Conservation (phyloP, 2,329 filamentous ascomycete genomes). For the Cladophialophora chaetospira region DNA sequence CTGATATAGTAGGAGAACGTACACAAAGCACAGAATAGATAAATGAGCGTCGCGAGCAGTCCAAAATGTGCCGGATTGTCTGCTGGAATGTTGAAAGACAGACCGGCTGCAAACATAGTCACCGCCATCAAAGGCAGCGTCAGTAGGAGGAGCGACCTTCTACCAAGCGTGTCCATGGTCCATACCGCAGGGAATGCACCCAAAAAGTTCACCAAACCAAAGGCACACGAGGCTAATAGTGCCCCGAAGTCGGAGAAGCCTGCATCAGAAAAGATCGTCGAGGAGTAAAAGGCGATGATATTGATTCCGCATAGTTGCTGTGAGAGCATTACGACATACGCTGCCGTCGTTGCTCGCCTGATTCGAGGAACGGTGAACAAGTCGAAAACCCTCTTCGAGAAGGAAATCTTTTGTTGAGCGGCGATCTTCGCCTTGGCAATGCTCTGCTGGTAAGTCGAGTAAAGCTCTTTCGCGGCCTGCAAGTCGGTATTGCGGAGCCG, state of each 20-base stretch:
- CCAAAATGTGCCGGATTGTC: conserved; percentile 30
- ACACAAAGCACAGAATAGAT: conserved; percentile 34
- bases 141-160: conserved; percentile 57
- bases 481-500: conserved; percentile 60
- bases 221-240: conserved; percentile 59
- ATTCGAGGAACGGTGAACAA: conserved; percentile 39
- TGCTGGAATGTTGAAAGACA: conserved; percentile 44
- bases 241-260: conserved; percentile 50
- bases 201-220: conserved; percentile 66
- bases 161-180: conserved; percentile 63
- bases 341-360: conserved; percentile 36
- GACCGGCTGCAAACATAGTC: conserved; percentile 44
- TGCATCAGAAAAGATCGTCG: conserved; percentile 58
- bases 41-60: conserved; percentile 32
- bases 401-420: conserved; percentile 3
- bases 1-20: no score
- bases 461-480: conserved; percentile 59
- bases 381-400: conserved; percentile 37
- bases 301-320: conserved; percentile 55
- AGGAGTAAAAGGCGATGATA: conserved; percentile 72
- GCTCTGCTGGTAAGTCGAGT: conserved; percentile 53
- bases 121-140: conserved; percentile 60
- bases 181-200: conserved; percentile 64
- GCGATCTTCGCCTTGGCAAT: conserved; percentile 43
- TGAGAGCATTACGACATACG: conserved; percentile 38